Evolutionary conservation across 345 rosid species (phyloP), one percentile per base, ranked within the genome.

Genomic region (Lepidium africanum): DNA sequence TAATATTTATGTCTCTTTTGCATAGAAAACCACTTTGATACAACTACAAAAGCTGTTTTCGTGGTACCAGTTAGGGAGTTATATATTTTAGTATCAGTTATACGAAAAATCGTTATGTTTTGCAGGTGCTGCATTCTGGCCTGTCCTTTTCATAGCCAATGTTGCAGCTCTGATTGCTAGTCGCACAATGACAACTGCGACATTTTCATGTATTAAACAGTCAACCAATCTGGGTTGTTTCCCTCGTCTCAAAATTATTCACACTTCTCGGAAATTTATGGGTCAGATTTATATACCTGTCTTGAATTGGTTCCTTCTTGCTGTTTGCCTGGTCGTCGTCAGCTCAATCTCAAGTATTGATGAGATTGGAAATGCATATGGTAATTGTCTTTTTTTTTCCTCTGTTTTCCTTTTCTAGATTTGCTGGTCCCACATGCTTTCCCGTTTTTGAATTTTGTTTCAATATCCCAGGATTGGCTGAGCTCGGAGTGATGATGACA

Each of bases 261-360:
- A 95, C 71, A 95, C 99, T 16, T 95, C 97, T 59, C 91, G 97
- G 68, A 95, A 95, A 71, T 95, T 91, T 80, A 95, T 95, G 96
- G 99, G 99, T 42, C 97, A 95, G 81, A 91, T 95, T 39, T 95
- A 95, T 77, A 95, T 95, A 81, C 99, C 99, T n/a, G 97, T 92
- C 76, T 76, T 95, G 49, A 95, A 95, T 79, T 95, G 99, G 99
- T 95, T 95, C 82, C 74, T 95, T 85, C 87, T 95, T 78, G 97
- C 78, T 35, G 83, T 83, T 53, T 89, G 96, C 77, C 65, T 91
- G 84, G 80, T 86, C 72, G 76, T 89, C 14, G 88, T 95, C 78
- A 86, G 87, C 83, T 78, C 89, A 53, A 85, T 89, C 71, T 78
- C 97, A 71, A 87, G 92, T 85, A 82, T 83, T 59, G 81, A 84